These are phyloP conservation scores for Neurospora discreta DNA, from an alignment of 495 filamentous ascomycete species.

Conservation along the genomic window DNA sequence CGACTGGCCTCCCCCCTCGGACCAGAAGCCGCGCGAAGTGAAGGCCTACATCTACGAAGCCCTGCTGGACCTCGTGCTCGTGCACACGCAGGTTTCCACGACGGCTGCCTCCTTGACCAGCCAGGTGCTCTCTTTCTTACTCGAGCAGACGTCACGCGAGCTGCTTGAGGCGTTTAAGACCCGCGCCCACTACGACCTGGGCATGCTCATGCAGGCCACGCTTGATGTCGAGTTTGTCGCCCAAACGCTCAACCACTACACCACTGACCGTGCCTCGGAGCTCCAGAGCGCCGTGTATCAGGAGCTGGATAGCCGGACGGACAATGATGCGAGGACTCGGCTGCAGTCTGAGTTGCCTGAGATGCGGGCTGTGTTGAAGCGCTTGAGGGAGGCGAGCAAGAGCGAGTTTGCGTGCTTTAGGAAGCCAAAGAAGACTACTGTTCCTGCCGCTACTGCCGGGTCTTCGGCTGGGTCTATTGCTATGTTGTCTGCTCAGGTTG, in stretches of 20 bases:
- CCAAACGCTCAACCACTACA: conserved; percentile 81
- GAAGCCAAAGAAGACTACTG: conserved; percentile 29
- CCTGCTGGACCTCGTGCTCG: conserved; percentile 69
- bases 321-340: conserved; percentile 64
- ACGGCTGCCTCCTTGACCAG: conserved; percentile 59
- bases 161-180: conserved; percentile 60
- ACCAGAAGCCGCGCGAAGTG: conserved; percentile 57
- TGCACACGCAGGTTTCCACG: conserved; percentile 85
- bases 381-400: conserved; percentile 67
- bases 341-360: conserved; percentile 80
- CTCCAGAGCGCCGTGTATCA: conserved; percentile 82
- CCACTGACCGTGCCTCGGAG: conserved; percentile 66
- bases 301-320: conserved; percentile 75
- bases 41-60: conserved; percentile 80
- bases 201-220: conserved; percentile 90
- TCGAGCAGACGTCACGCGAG: conserved; percentile 62
- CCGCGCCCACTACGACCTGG: conserved; percentile 56
- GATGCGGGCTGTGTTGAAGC: conserved; percentile 77
- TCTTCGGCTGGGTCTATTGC: neutral
- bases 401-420: conserved; percentile 78
- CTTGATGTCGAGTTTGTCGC: conserved; percentile 94
- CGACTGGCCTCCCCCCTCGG: conserved; percentile 54
- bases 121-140: conserved; percentile 66
- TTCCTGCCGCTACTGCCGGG: neutral
- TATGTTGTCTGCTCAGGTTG: neutral